Conservation (phyloP, 225 moss, liverwort and hornwort species). For the Asterella californica region DNA sequence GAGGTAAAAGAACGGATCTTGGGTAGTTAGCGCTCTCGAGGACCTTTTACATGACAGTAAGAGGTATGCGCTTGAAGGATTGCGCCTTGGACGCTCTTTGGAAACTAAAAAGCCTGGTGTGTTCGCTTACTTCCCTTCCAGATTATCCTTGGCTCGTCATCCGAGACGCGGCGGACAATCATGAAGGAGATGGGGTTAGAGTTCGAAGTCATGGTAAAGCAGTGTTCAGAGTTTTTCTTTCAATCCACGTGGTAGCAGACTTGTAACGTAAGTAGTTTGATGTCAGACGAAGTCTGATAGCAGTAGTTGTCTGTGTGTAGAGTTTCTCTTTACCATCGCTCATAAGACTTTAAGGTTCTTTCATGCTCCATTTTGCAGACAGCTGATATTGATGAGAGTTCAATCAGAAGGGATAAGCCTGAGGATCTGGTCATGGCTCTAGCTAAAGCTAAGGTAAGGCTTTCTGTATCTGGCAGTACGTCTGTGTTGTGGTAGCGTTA, state of each 20-base stretch:
- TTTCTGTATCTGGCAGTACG: not conserved
- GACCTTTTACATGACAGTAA: too few relatives aligned
- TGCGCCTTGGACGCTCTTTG: too few relatives aligned
- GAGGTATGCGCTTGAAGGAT: too few relatives aligned
- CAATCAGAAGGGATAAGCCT: constrained; percentile 59
- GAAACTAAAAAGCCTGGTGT: too few relatives aligned
- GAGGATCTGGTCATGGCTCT: constrained; percentile 79
- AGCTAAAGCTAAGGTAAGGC: constrained; percentile 65
- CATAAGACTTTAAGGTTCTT: not conserved
- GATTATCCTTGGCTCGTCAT: constrained; percentile 88
- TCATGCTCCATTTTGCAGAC: constrained; percentile 26
- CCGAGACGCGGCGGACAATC: constrained; percentile 62
- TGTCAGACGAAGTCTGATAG: not conserved
- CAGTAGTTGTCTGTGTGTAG: not conserved
- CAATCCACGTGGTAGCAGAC: not conserved
- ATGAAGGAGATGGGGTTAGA: constrained; percentile 84
- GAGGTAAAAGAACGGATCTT: too few relatives aligned
- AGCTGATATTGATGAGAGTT: constrained; percentile 82
- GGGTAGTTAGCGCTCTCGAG: too few relatives aligned
- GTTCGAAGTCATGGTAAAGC: constrained; percentile 59
- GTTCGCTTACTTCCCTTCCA: constrained; percentile 4
- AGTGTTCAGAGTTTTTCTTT: not conserved
- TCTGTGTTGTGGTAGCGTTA: not conserved
- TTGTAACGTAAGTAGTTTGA: not conserved
- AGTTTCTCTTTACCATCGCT: too few relatives aligned